Conservation (phyloP, 164 flowering plant species). For the Malania oleifera region DNA sequence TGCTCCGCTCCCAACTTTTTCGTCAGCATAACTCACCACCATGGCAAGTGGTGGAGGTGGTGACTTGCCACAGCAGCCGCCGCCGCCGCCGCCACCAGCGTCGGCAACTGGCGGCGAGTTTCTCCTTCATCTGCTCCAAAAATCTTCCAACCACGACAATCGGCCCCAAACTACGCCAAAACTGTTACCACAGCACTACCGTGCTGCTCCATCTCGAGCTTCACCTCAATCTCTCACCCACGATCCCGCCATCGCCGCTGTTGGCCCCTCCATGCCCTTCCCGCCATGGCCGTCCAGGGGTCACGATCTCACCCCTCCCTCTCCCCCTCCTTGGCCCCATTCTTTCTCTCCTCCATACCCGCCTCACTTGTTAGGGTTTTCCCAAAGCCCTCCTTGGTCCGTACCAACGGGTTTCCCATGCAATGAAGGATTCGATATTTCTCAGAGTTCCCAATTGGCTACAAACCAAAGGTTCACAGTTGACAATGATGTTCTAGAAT, state of each 20-base stretch:
- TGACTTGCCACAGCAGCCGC: slow-evolving; percentile 2
- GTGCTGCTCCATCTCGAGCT: not conserved
- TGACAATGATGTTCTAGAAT: slow-evolving; percentile 18
- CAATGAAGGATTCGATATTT: not conserved
- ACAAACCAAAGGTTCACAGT: slow-evolving; percentile 2
- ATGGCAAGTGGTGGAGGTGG: slow-evolving; percentile 50
- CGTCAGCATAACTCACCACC: slow-evolving; percentile 5
- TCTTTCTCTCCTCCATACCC: slow-evolving; percentile 20
- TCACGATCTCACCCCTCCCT: slow-evolving; percentile 16
- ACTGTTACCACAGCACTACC: not conserved
- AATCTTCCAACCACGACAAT: slow-evolving; percentile 25
- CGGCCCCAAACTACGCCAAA: slow-evolving; percentile 12
- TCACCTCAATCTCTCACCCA: slow-evolving; percentile 16
- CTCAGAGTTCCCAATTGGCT: slow-evolving; percentile 2
- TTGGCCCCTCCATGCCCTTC: slow-evolving; percentile 49
- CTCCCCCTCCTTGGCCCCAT: slow-evolving; percentile 24
- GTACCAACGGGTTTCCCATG: slow-evolving; percentile 15
- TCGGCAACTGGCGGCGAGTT: slow-evolving; percentile 57
- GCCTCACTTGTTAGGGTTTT: slow-evolving; percentile 31
- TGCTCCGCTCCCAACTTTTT: not conserved
- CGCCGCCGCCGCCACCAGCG: slow-evolving; percentile 18
- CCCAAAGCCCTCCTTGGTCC: slow-evolving; percentile 26
- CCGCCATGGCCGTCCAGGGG: slow-evolving; percentile 26
- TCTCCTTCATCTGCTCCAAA: slow-evolving; percentile 68
- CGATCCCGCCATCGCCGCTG: slow-evolving; percentile 85